These are phyloP conservation scores for Thuja plicata DNA, from an alignment of 83 land plant genomes.

Conservation along the genomic window DNA sequence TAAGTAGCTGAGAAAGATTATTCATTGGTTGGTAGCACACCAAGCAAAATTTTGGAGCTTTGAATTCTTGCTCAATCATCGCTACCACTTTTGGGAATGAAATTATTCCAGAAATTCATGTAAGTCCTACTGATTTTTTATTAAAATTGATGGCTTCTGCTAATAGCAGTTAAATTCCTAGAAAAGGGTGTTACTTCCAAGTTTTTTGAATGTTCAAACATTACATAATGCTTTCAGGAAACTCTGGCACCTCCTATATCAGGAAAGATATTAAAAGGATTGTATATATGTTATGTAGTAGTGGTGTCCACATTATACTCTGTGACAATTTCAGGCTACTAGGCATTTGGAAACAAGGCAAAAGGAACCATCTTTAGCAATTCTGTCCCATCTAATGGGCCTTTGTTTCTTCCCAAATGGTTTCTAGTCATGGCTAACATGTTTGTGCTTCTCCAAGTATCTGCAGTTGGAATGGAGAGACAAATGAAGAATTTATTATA, in stretches of 20 bases:
- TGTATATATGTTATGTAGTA: constrained; percentile 74
- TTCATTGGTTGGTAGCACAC: constrained; percentile 36
- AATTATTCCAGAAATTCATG: constrained; percentile 96
- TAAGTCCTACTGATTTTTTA: neutral
- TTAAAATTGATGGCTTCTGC: neutral
- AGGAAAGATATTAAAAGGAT: constrained; percentile 92
- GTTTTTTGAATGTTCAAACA: too few species aligned
- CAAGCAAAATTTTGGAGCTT: constrained; percentile 40
- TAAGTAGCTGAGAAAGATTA: constrained; percentile 61
- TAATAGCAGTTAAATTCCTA: too few species aligned
- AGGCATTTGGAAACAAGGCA: constrained; percentile 92
- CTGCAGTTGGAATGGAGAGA: constrained; percentile 76
- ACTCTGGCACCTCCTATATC: constrained; percentile 79
- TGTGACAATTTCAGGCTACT: constrained; percentile 87
- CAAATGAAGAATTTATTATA: too few species aligned
- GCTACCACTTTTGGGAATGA: constrained; percentile 89
- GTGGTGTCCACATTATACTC: too few species aligned
- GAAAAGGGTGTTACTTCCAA: too few species aligned
- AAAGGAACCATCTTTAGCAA: constrained; percentile 58
- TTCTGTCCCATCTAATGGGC: constrained; percentile 41
- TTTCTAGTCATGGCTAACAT: constrained; percentile 59
- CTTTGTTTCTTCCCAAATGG: too few species aligned
- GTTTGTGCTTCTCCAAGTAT: constrained; percentile 64
- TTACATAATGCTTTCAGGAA: too few species aligned
- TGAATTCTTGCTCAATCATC: constrained; percentile 75